A percentile compares a stretch with the other conserved stretches of the same genome.
phyloP scores from a whole-genome alignment of 352 stramenopile species.

The Globisporangium okanoganense region DNA sequence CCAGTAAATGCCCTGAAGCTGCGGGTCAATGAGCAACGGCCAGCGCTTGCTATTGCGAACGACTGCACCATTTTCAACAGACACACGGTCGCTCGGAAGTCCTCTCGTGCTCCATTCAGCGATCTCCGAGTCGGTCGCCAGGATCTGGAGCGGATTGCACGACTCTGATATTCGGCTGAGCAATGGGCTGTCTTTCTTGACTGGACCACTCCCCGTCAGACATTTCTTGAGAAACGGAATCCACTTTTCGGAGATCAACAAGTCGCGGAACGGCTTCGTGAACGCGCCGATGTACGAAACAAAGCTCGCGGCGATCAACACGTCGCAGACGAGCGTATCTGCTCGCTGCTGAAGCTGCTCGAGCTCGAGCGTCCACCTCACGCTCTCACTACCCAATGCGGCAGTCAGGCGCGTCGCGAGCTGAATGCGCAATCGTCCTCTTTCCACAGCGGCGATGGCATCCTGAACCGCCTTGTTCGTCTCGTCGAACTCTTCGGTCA shows the following conservation, averaged over 20 bases:
- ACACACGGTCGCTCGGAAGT: constrained; percentile 87
- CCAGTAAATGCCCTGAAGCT: constrained; percentile 90
- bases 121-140: constrained; percentile 75
- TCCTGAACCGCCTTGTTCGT: constrained; percentile 89
- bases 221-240: constrained; percentile 81
- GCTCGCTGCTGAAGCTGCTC: constrained; percentile 65
- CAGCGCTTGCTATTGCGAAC: constrained; percentile 74
- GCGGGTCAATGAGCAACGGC: constrained; percentile 89
- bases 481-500: constrained; percentile 82
- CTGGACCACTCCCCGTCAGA: constrained; percentile 9
- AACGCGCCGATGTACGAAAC: constrained; percentile 94
- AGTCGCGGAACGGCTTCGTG: constrained; percentile 90
- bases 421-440: constrained; percentile 86
- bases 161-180: constrained; percentile 27
- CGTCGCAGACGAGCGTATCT: constrained; percentile 85
- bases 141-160: constrained; percentile 62
- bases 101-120: constrained; percentile 84
- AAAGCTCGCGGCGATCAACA: constrained; percentile 90
- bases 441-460: constrained; percentile 85
- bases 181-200: constrained; percentile 21
- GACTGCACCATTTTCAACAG: constrained; percentile 90
- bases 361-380: constrained; percentile 87
- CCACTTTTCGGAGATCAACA: constrained; percentile 84
- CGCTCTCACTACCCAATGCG: constrained; percentile 92
- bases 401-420: constrained; percentile 89